phyloP scores from a whole-genome alignment of 805 yeast genomes.

The Spencermartinsiella europaea region DNA sequence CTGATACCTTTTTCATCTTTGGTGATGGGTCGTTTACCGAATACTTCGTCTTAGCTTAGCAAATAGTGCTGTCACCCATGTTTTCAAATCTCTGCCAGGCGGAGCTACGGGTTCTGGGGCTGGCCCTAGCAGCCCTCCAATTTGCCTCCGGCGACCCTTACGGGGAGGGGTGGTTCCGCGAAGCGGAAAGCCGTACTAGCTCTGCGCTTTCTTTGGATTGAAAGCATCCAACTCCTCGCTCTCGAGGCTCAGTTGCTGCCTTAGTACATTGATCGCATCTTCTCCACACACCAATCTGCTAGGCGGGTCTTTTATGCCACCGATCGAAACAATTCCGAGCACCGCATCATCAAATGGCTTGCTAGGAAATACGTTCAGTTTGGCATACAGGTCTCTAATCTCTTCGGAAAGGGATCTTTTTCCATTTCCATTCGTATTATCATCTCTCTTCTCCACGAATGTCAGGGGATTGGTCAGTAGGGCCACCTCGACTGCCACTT shows the following conservation, averaged over 20 bases:
- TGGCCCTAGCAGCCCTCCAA: too few relatives aligned
- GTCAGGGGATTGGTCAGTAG: conserved; percentile 17
- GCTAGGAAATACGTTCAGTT: conserved; percentile 20
- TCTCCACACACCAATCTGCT: conserved; percentile 27
- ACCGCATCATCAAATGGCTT: conserved; percentile 21
- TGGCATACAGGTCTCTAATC: conserved; percentile 16
- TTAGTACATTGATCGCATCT: conserved; percentile 27
- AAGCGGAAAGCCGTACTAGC: too few relatives aligned
- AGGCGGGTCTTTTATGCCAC: conserved; percentile 32
- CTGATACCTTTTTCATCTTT: too few relatives aligned
- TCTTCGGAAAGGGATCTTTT: conserved; percentile 12
- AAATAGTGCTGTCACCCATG: too few relatives aligned
- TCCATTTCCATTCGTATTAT: not conserved
- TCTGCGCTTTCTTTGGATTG: conserved; percentile 1
- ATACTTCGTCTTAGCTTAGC: too few relatives aligned
- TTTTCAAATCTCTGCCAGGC: too few relatives aligned
- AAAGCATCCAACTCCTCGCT: conserved; percentile 31
- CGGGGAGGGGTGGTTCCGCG: too few relatives aligned
- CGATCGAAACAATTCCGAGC: conserved; percentile 23
- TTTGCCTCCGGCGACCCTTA: too few relatives aligned
- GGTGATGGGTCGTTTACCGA: too few relatives aligned
- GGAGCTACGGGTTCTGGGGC: too few relatives aligned
- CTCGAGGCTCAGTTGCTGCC: conserved; percentile 25
- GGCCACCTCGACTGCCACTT: conserved; percentile 26
- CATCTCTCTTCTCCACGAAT: conserved; percentile 7